These are phyloP conservation scores for Mitragyna speciosa DNA, from an alignment of 257 asterid genomes.

Conservation along the genomic window DNA sequence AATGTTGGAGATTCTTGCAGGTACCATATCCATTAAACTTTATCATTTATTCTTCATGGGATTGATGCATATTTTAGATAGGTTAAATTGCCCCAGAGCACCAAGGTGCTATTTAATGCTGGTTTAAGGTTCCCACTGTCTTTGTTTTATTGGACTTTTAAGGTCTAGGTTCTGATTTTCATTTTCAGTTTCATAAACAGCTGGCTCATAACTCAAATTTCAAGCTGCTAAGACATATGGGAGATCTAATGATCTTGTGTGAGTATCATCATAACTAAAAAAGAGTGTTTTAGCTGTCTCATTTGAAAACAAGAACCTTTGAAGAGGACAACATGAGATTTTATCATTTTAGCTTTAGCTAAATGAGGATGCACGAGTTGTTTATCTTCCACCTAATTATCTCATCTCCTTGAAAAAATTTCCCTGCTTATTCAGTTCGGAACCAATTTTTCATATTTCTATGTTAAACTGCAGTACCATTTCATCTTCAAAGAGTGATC, in stretches of 20 bases:
- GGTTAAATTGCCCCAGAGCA: neutral
- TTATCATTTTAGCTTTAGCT: neutral
- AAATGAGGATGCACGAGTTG: neutral
- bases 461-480: no score
- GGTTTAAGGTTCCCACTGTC: neutral
- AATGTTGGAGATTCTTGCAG: constrained; percentile 94
- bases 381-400: neutral
- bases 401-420: neutral
- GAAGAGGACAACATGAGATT: neutral
- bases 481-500: neutral
- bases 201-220: neutral
- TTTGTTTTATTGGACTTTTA: no score
- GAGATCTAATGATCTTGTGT: neutral
- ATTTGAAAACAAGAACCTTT: neutral
- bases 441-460: neutral
- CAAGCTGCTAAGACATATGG: neutral
- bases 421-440: neutral
- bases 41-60: neutral
- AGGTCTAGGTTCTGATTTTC: neutral
- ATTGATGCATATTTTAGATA: neutral
- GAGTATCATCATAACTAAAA: neutral
- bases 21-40: constrained; percentile 25
- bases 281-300: neutral
- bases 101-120: neutral
- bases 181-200: no score